A percentile compares a stretch with the other conserved stretches of the same genome.
Evolutionary conservation across 2,329 filamentous ascomycete species (phyloP).

Genomic region (Fusarium sp.): DNA sequence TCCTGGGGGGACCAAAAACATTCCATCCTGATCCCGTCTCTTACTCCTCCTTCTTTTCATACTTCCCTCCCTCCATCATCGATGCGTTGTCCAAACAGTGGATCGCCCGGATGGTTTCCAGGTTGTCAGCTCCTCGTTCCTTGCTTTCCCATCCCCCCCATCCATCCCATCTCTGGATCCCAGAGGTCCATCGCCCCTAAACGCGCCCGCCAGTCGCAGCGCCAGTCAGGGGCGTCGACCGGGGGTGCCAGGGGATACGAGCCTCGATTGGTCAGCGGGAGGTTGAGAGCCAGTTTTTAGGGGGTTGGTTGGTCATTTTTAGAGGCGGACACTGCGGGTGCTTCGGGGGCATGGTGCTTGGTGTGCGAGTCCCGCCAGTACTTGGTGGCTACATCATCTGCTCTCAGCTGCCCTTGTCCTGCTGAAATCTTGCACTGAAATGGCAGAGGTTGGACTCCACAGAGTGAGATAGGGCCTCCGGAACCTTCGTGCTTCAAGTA

Average conservation of each 20-base stretch:
- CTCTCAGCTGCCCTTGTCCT: slow-evolving; percentile 26
- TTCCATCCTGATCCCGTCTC: background rate
- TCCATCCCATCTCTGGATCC: slow-evolving; percentile 21
- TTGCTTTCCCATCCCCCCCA: slow-evolving; percentile 28
- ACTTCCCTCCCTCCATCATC: slow-evolving; percentile 14
- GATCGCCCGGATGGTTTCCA: slow-evolving; percentile 35
- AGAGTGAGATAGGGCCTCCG: slow-evolving; percentile 3
- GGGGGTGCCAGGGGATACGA: slow-evolving; percentile 23
- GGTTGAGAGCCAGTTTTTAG: slow-evolving; percentile 25
- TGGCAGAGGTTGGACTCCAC: background rate
- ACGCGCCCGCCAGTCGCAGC: slow-evolving; percentile 33
- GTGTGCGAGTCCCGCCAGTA: slow-evolving; percentile 14
- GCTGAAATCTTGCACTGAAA: slow-evolving; percentile 1
- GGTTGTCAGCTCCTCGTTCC: slow-evolving; percentile 32
- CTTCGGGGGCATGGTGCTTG: slow-evolving; percentile 25
- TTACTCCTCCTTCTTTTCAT: background rate
- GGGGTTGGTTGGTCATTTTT: slow-evolving; percentile 34
- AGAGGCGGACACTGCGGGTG: slow-evolving; percentile 21
- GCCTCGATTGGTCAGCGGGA: slow-evolving; percentile 20
- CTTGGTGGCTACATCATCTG: slow-evolving; percentile 16
- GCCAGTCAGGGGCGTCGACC: slow-evolving; percentile 29
- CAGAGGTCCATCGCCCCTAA: slow-evolving; percentile 28
- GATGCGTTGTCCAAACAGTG: slow-evolving; percentile 30
- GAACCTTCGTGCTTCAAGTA: slow-evolving; percentile 22
- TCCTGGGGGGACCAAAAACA: background rate